These are phyloP conservation scores for Cyberlindnera mycetangii DNA, from an alignment of 805 yeast species.

Conservation along the genomic window DNA sequence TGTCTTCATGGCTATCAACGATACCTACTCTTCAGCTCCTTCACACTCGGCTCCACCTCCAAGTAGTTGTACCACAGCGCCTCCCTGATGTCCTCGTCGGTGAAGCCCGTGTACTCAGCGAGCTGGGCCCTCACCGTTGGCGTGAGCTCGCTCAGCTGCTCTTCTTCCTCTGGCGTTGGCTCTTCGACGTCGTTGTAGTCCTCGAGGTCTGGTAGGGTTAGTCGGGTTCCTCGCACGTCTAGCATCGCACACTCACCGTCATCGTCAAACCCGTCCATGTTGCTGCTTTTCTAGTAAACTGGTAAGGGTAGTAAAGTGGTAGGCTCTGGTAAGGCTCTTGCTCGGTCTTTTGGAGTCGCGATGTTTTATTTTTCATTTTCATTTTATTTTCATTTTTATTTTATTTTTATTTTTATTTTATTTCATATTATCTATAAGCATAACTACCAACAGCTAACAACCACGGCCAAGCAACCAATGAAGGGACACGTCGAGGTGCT, in stretches of 20 bases:
- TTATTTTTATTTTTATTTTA: no score
- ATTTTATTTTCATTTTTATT: no score
- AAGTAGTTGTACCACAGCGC: constrained; percentile 58
- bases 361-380: no score
- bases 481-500: background rate
- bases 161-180: constrained; percentile 39
- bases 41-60: constrained; percentile 48
- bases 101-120: constrained; percentile 37
- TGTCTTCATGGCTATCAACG: background rate
- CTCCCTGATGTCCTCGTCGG: constrained; percentile 52
- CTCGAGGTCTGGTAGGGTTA: constrained; percentile 17
- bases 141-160: constrained; percentile 38
- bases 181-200: constrained; percentile 31
- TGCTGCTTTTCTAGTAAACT: background rate
- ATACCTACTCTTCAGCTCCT: constrained; percentile 37
- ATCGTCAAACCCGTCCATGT: constrained; percentile 21
- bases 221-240: background rate
- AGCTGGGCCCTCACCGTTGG: constrained; percentile 41
- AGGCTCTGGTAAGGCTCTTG: no score
- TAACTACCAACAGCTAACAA: no score
- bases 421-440: no score
- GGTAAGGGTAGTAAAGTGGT: no score
- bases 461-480: no score
- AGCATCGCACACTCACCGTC: constrained; percentile 30
- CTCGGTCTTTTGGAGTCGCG: no score